A percentile compares a stretch with the other conserved stretches of the same genome.
Conservation (phyloP, 306 rosid genomes). For the Cercis canadensis region DNA sequence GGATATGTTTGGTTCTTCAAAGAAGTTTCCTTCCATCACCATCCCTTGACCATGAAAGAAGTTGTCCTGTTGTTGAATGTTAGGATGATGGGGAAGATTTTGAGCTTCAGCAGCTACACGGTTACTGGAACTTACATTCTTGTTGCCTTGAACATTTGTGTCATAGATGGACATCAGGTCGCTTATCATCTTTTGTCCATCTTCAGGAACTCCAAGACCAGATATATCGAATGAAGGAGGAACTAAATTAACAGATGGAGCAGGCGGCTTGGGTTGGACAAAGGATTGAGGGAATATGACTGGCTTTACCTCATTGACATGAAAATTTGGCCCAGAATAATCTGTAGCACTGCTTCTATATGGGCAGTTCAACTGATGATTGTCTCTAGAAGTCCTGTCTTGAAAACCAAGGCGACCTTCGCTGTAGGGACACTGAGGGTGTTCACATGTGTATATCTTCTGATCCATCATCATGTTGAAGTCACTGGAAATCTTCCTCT, state of each 20-base stretch:
- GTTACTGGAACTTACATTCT: conserved; percentile 32
- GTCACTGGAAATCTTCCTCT: conserved; percentile 64
- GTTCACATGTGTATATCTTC: conserved; percentile 61
- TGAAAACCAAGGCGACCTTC: conserved; percentile 56
- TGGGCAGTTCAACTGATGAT: conserved; percentile 62
- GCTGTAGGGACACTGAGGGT: conserved; percentile 64
- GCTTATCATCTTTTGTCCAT: conserved; percentile 60
- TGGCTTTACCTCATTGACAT: conserved; percentile 61
- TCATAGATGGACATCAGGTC: conserved; percentile 67
- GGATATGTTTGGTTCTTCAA: conserved; percentile 44
- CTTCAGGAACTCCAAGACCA: conserved; percentile 64
- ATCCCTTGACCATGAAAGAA: conserved; percentile 53
- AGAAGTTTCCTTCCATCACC: conserved; percentile 54
- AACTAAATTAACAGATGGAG: conserved; percentile 47
- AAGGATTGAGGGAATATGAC: conserved; percentile 53
- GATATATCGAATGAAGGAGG: conserved; percentile 55
- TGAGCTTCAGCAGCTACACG: conserved; percentile 41
- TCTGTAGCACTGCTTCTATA: conserved; percentile 38
- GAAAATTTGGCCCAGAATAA: conserved; percentile 48
- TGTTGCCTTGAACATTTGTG: conserved; percentile 49
- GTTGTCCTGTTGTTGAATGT: conserved; percentile 48
- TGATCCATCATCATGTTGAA: conserved; percentile 54
- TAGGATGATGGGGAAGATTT: conserved; percentile 41
- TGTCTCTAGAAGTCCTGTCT: conserved; percentile 70
- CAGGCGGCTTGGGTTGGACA: conserved; percentile 48